These are phyloP conservation scores for Geosmithia morbida DNA, from an alignment of 2,329 filamentous ascomycete species.

Conservation along the genomic window DNA sequence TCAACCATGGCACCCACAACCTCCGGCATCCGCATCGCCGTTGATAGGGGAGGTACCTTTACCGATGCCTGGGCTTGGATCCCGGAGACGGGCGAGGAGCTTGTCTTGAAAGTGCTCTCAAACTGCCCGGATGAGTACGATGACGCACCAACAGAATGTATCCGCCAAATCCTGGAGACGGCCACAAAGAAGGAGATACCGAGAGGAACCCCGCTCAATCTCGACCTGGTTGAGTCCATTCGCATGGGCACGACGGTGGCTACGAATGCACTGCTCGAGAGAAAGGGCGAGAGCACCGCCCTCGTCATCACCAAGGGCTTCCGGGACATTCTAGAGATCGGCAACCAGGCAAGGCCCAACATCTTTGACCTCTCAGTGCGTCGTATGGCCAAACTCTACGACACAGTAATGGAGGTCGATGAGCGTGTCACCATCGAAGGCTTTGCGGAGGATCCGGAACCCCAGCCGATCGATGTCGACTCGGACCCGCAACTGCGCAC, in stretches of 20 bases:
- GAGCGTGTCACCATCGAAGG: conserved; percentile 85
- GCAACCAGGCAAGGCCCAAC: conserved; percentile 76
- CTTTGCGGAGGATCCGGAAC: conserved; percentile 71
- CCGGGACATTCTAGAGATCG: conserved; percentile 74
- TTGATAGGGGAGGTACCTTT: conserved; percentile 13
- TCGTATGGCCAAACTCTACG: conserved; percentile 77
- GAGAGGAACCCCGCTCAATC: conserved; percentile 67
- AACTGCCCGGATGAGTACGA: conserved; percentile 83
- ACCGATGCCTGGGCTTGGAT: conserved; percentile 53
- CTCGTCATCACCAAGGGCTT: conserved; percentile 81
- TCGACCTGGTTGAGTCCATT: conserved; percentile 72
- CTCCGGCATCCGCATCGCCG: conserved; percentile 12
- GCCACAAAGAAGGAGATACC: conserved; percentile 65
- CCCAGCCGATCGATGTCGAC: conserved; percentile 28
- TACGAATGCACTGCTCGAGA: conserved; percentile 79
- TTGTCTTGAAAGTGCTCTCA: conserved; percentile 79
- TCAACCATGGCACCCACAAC: conserved; percentile 2
- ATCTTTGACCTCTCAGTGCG: conserved; percentile 84
- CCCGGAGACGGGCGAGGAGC: conserved; percentile 48
- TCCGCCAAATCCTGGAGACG: conserved; percentile 67
- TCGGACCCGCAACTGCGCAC: conserved; percentile 39
- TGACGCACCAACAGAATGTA: conserved; percentile 91
- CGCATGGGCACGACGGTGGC: conserved; percentile 94
- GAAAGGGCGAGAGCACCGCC: conserved; percentile 79
- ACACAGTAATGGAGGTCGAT: conserved; percentile 74